These are phyloP conservation scores for Starmera stellimalicola DNA, from an alignment of 1,139 yeast genomes.

Conservation along the genomic window DNA sequence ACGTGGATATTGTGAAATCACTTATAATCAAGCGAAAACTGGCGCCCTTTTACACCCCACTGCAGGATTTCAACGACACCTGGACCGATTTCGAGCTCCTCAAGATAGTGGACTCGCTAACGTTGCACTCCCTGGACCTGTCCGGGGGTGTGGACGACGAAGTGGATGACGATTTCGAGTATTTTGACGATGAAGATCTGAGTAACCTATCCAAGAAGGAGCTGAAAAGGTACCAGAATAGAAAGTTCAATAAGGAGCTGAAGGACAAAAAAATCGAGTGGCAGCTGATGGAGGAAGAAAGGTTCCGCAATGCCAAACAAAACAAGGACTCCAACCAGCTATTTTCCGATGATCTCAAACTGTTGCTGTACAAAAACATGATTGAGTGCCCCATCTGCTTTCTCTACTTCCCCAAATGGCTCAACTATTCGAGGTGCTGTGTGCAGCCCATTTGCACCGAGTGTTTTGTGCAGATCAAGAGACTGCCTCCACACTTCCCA, in stretches of 20 bases:
- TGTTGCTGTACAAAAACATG: constrained; percentile 51
- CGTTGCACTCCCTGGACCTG: constrained; percentile 52
- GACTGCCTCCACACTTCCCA: constrained; percentile 93
- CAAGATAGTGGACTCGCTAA: constrained; percentile 40
- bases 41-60: constrained; percentile 88
- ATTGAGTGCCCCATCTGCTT: constrained; percentile 94
- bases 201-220: constrained; percentile 34
- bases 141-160: constrained; percentile 45
- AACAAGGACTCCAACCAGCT: constrained; percentile 20
- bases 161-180: constrained; percentile 45
- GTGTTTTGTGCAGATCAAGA: constrained; percentile 91
- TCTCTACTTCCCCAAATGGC: constrained; percentile 67
- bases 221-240: constrained; percentile 42
- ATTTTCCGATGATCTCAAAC: constrained; percentile 34
- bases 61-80: constrained; percentile 66
- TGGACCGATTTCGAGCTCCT: constrained; percentile 72
- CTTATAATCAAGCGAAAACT: constrained; percentile 57
- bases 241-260: constrained; percentile 38
- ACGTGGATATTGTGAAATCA: constrained; percentile 58
- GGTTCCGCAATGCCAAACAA: constrained; percentile 30
- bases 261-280: constrained; percentile 36
- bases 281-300: constrained; percentile 46
- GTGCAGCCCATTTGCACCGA: constrained; percentile 91
- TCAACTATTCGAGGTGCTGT: constrained; percentile 86
- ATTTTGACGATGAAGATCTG: constrained; percentile 26